Conservation (phyloP, 2,329 filamentous ascomycete species). For the Mycosphaerelloides madeirae region DNA sequence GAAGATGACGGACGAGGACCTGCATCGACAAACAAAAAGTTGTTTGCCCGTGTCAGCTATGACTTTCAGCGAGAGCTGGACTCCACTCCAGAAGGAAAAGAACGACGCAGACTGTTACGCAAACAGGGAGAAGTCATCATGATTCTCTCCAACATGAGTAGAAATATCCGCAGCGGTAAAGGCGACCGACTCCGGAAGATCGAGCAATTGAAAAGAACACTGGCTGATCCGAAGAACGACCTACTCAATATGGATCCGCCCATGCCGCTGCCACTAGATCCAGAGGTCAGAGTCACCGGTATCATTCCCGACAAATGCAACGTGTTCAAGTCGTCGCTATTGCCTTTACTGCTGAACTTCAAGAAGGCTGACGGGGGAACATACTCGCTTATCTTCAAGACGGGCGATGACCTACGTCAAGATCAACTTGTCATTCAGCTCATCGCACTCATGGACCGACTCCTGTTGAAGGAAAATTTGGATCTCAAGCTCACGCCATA, state of each 20-base stretch:
- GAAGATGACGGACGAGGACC: slow-evolving; percentile 62
- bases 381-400: slow-evolving; percentile 96
- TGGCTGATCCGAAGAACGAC: slow-evolving; percentile 88
- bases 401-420: slow-evolving; percentile 81
- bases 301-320: slow-evolving; percentile 78
- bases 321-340: slow-evolving; percentile 93
- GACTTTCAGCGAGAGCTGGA: slow-evolving; percentile 91
- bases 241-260: slow-evolving; percentile 77
- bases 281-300: slow-evolving; percentile 71
- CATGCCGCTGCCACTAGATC: slow-evolving; percentile 82
- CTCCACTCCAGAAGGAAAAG: slow-evolving; percentile 63
- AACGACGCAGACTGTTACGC: slow-evolving; percentile 69
- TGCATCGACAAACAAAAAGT: slow-evolving; percentile 60
- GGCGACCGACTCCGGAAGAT: slow-evolving; percentile 75
- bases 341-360: slow-evolving; percentile 86
- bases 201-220: slow-evolving; percentile 75
- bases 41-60: slow-evolving; percentile 90
- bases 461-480: slow-evolving; percentile 91
- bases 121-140: slow-evolving; percentile 87
- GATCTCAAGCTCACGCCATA: slow-evolving; percentile 94
- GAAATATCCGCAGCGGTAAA: slow-evolving; percentile 76
- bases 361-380: slow-evolving; percentile 70
- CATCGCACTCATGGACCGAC: slow-evolving; percentile 94
- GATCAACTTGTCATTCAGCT: slow-evolving; percentile 97
- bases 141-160: slow-evolving; percentile 80